These are phyloP conservation scores for Pythium periplocum DNA, from an alignment of 352 stramenopile species.

Conservation along the genomic window DNA sequence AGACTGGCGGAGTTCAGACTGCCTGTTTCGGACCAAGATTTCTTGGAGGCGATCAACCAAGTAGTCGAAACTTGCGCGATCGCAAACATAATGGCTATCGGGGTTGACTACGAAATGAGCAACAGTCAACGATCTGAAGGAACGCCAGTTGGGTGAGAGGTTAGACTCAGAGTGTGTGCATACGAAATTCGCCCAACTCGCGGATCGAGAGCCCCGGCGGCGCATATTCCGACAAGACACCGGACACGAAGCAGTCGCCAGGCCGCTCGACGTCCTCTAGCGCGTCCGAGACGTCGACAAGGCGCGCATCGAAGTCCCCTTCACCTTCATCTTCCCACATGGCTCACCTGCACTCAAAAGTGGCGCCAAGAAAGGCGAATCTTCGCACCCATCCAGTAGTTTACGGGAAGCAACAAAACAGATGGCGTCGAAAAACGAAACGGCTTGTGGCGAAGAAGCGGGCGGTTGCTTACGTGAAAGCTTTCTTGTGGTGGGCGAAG, in stretches of 20 bases:
- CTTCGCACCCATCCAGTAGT: no score
- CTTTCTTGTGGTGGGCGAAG: no score
- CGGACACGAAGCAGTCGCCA: constrained; percentile 13
- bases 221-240: constrained; percentile 5
- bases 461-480: no score
- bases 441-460: no score
- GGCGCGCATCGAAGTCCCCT: constrained; percentile 11
- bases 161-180: no score
- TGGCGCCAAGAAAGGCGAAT: no score
- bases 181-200: constrained; percentile 7
- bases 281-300: constrained; percentile 10
- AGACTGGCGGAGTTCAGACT: constrained; percentile 8
- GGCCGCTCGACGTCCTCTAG: constrained; percentile 11
- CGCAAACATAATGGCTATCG: constrained; percentile 9
- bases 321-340: neutral
- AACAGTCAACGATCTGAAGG: constrained; percentile 6
- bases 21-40: constrained; percentile 1
- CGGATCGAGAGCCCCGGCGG: constrained; percentile 9
- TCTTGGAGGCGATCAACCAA: constrained; percentile 5
- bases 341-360: no score
- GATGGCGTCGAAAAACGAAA: no score
- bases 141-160: constrained; percentile 3
- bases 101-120: constrained; percentile 11
- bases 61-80: constrained; percentile 5
- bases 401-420: no score